A percentile compares a stretch with the other conserved stretches of the same genome.
Conservation (phyloP, 1,139 yeast genomes). For the Taiozyma sp. region DNA sequence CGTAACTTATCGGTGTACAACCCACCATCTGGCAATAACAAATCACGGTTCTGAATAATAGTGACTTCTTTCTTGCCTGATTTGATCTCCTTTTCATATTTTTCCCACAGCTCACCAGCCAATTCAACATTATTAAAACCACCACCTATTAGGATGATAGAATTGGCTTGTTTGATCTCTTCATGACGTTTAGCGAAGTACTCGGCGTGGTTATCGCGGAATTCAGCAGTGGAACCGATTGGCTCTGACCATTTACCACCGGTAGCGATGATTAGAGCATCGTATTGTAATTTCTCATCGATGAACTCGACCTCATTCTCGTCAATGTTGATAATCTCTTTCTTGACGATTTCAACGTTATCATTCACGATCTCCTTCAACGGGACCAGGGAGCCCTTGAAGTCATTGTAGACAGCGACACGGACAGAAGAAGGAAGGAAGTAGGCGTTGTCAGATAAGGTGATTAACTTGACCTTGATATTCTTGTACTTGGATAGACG, state of each 20-base stretch:
- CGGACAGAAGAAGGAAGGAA: conserved; percentile 4
- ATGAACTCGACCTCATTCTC: conserved; percentile 9
- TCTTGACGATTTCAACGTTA: conserved; percentile 12
- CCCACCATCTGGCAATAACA: conserved; percentile 14
- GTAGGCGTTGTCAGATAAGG: conserved; percentile 3
- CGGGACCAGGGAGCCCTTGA: conserved; percentile 2
- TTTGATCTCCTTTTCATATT: conserved; percentile 10
- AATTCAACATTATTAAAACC: conserved; percentile 26
- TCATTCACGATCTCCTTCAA: conserved; percentile 9
- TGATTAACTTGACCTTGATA: conserved; percentile 3
- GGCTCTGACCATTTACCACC: conserved; percentile 26
- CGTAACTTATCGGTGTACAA: conserved; percentile 10
- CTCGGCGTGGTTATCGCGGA: conserved; percentile 10
- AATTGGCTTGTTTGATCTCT: conserved; percentile 15
- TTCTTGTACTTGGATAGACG: conserved; percentile 1
- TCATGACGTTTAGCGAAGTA: conserved; percentile 12
- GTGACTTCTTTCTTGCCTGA: conserved; percentile 19
- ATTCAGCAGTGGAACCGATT: conserved; percentile 11
- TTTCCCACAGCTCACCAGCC: conserved; percentile 24
- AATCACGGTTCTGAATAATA: conserved; percentile 19
- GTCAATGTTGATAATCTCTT: conserved; percentile 14
- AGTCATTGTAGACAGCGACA: conserved; percentile 4
- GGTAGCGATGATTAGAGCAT: conserved; percentile 16
- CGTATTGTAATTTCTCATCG: conserved; percentile 1
- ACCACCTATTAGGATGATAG: conserved; percentile 26